Evolutionary conservation across 768 basidiomycete species (phyloP).

Genomic region (Rhodosporidiobolus odoratus): DNA sequence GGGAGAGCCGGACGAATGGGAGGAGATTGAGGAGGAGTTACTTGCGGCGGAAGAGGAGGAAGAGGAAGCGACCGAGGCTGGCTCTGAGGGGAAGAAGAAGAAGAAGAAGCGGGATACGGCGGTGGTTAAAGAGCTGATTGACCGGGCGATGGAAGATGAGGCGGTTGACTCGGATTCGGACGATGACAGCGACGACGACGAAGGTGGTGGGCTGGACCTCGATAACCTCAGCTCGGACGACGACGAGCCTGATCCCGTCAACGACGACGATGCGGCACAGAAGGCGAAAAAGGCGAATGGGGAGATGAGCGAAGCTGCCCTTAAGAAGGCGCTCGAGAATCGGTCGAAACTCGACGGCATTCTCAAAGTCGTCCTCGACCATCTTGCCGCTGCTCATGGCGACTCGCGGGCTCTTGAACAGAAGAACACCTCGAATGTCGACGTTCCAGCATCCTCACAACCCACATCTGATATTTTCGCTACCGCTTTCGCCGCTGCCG

Average conservation of each 20-base stretch:
- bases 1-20: slow-evolving; percentile 86
- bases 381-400: slow-evolving; percentile 57
- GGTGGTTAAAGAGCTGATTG: slow-evolving; percentile 57
- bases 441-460: background rate
- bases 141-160: slow-evolving; percentile 73
- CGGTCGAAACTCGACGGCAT: slow-evolving; percentile 85
- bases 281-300: slow-evolving; percentile 55
- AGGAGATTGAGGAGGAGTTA: slow-evolving; percentile 55
- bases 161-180: slow-evolving; percentile 59
- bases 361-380: slow-evolving; percentile 73
- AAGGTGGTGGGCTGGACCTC: slow-evolving; percentile 53
- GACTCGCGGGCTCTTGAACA: slow-evolving; percentile 7
- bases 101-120: slow-evolving; percentile 46
- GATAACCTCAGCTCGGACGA: slow-evolving; percentile 43
- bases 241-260: slow-evolving; percentile 40
- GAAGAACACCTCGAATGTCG: slow-evolving; percentile 6
- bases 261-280: slow-evolving; percentile 41
- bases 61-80: slow-evolving; percentile 6
- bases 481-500: background rate
- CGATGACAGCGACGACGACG: slow-evolving; percentile 49
- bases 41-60: slow-evolving; percentile 30
- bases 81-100: slow-evolving; percentile 57
- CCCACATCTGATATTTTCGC: slow-evolving; percentile 17
- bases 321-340: slow-evolving; percentile 52
- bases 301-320: slow-evolving; percentile 35